Evolutionary conservation across 2,329 filamentous ascomycete genomes (phyloP), one percentile per base, ranked within the genome.

Genomic region (Nigrospora sphaerica): DNA sequence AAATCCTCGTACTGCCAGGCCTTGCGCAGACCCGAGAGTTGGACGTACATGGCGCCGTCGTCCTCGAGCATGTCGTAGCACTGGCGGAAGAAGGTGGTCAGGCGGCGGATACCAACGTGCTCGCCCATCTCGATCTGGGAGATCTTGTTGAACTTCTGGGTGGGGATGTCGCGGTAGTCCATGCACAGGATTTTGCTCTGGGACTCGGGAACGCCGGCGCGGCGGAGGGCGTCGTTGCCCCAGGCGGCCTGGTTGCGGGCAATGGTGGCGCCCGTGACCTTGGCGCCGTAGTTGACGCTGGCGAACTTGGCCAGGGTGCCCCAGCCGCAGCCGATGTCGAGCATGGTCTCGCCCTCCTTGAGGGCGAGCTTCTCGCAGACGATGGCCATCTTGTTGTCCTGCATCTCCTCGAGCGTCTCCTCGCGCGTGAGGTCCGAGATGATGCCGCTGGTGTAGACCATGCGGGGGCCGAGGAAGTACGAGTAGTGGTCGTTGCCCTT

Each of bases 121-220:
- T 96, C 91, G 49, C 88, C 89, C 91, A 96, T 96, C 70, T 96
- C 91, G 48, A 96, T 81, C 68, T 88, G 93, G 59, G 90, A 95
- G 62, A 96, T 95, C 74, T 95, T 93, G 71, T 92, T 80, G 76
- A 90, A 95, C 39, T 46, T 46, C 46, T 78, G 75, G 52, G 83
- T 83, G 55, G 83, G 71, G 54, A 93, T 90, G 62, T 96, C 91
- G 62, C 91, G 88, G 75, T 96, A 96, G 69, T 96, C 91, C 78
- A 88, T 86, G 78, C 91, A 96, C 52, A 95, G 72, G 62, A 96
- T 89, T 53, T 80, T 83, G 72, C 85, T 91, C 73, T 96, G 91
- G 57, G 83, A 80, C 67, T 95, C 88, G 44, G 85, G 69, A 50
- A 96, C 80, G 52, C 88, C 88, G 54, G 80, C 82, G 60, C 83